phyloP scores from a whole-genome alignment of 148 eudicot species.

The Fagopyrum homotropicum region DNA sequence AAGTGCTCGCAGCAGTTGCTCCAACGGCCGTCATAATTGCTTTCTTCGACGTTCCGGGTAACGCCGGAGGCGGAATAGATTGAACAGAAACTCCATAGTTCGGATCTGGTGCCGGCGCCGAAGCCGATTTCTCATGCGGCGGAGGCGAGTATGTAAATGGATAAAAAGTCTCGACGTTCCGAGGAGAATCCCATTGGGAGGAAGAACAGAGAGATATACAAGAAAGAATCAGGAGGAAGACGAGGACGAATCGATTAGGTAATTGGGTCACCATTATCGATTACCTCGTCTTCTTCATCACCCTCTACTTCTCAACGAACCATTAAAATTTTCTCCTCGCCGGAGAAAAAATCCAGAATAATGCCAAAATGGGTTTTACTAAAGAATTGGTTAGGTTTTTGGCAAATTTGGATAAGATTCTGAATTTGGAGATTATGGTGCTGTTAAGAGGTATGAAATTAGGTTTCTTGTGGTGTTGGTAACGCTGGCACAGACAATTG shows the following conservation, averaged over 20 bases:
- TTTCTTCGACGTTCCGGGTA: conserved; percentile 24
- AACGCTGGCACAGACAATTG: background rate
- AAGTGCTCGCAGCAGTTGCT: conserved; percentile 47
- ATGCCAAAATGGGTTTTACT: background rate
- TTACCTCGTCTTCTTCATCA: conserved; percentile 1
- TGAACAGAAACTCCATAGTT: conserved; percentile 12
- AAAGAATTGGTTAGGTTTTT: background rate
- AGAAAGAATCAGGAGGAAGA: conserved; percentile 24
- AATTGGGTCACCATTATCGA: background rate
- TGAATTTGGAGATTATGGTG: background rate
- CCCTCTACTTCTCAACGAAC: conserved; percentile 9
- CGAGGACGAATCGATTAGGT: background rate
- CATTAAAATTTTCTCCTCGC: background rate
- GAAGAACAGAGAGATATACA: conserved; percentile 18
- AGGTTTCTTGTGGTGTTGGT: conserved; percentile 4
- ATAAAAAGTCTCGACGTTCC: conserved; percentile 51
- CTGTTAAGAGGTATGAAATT: background rate
- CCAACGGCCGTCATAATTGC: conserved; percentile 54
- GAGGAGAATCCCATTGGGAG: conserved; percentile 32
- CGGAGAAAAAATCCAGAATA: background rate
- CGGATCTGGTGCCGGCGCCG: background rate
- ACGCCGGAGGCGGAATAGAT: conserved; percentile 4
- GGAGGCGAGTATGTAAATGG: conserved; percentile 16
- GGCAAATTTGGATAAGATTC: background rate
- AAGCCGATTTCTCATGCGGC: conserved; percentile 16